Conservation (phyloP, 257 asterid genomes). For the Nicotiana tabacum region DNA sequence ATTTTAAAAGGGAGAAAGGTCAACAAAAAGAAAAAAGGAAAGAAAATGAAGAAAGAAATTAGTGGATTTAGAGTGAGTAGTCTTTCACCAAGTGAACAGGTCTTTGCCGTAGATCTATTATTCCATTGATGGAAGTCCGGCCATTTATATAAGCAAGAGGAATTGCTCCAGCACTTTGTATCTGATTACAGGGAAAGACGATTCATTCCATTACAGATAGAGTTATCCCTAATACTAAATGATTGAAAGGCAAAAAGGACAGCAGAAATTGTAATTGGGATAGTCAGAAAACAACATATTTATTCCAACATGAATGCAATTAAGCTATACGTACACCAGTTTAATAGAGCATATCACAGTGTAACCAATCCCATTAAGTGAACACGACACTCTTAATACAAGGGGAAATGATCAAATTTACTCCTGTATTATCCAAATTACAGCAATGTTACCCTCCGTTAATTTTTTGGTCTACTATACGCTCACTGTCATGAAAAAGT, state of each 20-base stretch:
- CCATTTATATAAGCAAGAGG: slow-evolving; percentile 10
- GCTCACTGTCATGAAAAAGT: no score
- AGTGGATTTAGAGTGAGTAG: background rate
- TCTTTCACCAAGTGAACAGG: background rate
- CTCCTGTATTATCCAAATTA: no score
- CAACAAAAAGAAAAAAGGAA: background rate
- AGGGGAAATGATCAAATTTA: no score
- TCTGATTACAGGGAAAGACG: slow-evolving; percentile 11
- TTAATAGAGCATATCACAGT: background rate
- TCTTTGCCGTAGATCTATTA: slow-evolving; percentile 13
- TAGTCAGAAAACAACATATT: background rate
- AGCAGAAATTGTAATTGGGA: background rate
- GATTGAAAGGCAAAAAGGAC: background rate
- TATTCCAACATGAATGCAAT: background rate
- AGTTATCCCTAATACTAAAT: background rate
- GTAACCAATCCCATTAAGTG: background rate
- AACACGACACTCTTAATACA: no score
- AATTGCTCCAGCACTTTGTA: slow-evolving; percentile 22
- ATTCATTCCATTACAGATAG: background rate
- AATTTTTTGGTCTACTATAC: no score
- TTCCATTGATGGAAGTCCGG: slow-evolving; percentile 4
- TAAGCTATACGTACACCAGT: background rate
- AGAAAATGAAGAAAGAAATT: background rate
- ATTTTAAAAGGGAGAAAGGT: background rate
- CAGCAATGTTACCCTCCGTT: no score